Evolutionary conservation across 768 basidiomycete species (phyloP).

Genomic region (Lentinula aciculospora): DNA sequence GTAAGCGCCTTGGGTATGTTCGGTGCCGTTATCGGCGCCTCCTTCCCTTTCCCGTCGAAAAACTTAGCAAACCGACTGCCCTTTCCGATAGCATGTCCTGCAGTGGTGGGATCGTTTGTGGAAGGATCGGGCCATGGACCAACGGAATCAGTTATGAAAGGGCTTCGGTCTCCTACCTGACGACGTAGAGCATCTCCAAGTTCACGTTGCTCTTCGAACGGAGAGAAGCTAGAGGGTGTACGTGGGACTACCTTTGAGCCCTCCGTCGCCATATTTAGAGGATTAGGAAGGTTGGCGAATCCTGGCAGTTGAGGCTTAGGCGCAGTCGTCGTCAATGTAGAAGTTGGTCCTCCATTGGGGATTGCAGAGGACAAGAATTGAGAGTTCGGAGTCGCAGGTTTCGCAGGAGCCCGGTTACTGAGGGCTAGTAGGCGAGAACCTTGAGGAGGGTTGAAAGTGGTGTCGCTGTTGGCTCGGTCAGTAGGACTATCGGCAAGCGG

Average conservation of each 20-base stretch:
- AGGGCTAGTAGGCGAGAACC: slow-evolving; percentile 48
- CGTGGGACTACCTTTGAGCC: background rate
- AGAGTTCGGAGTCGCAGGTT: slow-evolving; percentile 23
- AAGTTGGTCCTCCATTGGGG: slow-evolving; percentile 35
- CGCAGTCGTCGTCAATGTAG: slow-evolving; percentile 5
- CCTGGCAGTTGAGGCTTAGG: slow-evolving; percentile 7
- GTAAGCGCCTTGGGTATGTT: slow-evolving; percentile 31
- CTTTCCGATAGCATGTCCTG: slow-evolving; percentile 49
- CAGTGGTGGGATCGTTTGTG: slow-evolving; percentile 20
- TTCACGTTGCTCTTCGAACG: slow-evolving; percentile 43
- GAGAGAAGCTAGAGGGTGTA: slow-evolving; percentile 34
- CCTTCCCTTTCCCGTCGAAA: slow-evolving; percentile 69
- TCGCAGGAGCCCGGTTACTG: slow-evolving; percentile 22
- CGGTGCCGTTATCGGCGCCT: slow-evolving; percentile 21
- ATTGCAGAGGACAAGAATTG: slow-evolving; percentile 34
- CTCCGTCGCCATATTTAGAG: background rate
- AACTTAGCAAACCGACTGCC: slow-evolving; percentile 87
- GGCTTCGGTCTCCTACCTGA: background rate
- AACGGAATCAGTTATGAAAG: slow-evolving; percentile 1
- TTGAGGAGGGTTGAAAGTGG: slow-evolving; percentile 39
- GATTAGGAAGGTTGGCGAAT: background rate
- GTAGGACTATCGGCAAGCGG: slow-evolving; percentile 16
- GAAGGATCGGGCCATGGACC: slow-evolving; percentile 5
- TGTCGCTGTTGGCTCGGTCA: slow-evolving; percentile 4
- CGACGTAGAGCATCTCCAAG: slow-evolving; percentile 5